Base-by-base conservation (phyloP, 1,284 basidiomycete species). In the Ceratobasidium sp. region DNA sequence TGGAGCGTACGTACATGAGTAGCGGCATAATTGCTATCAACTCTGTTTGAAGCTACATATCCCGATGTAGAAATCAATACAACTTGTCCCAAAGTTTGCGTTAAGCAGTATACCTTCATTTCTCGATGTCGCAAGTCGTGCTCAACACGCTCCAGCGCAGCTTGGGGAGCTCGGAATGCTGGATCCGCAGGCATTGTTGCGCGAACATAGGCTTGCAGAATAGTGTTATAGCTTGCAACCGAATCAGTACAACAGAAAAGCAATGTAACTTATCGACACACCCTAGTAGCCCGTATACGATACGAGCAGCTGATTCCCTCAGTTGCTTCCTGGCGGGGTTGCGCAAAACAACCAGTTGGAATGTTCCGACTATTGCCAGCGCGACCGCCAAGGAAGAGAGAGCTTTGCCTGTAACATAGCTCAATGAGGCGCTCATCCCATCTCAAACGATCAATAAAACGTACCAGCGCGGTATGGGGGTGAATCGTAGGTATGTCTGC, bases 291-390 rank as follows among this genome's bases (percentile, higher is more conserved):
- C 57, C 58, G 13, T 62, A 62, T 22, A 62, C 58, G 34, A 62
- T 62, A 22, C 32, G 43, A 10, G 27, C 60, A 25, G 29, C 17
- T 31, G 60, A 62, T 45, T 76, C 74, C 15, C 79, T 73, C 4
- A 80, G 73, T 8, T 75, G 75, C n/a, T 75, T 67, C 35, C 77
- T 73, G 1, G 79, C 79, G 0, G 79, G 79, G 45, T 77, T 77
- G 10, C 79, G 75, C 0, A 79, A 72, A 22, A 80, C 74, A 58
- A 79, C 73, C 27, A 76, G 71, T 71, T 78, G 77, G 69, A 78
- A 77, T 25, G 73, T 72, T 17, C 70, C 73, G 1, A 75, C 77
- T 29, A 79, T 75, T 10, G 71, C 74, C 1, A 80, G 70, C 1
- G 78, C 79, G 22, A 79, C 70, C n/a, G 73, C 74, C 68, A 80